These are phyloP conservation scores for Yarrowia osloensis DNA, from an alignment of 805 yeast species.

Conservation along the genomic window DNA sequence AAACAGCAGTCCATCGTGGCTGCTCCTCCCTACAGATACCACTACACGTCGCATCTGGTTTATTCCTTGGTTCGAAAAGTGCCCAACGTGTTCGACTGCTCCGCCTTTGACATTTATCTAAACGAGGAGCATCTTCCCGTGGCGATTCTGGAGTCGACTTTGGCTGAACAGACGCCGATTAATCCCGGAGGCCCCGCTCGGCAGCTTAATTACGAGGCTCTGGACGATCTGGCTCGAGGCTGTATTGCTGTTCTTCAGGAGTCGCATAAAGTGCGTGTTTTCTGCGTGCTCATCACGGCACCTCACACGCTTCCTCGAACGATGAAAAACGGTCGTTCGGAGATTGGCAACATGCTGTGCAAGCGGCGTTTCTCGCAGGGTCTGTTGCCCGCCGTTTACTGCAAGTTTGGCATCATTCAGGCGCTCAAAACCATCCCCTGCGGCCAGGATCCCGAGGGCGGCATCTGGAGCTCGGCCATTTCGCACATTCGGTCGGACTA, in stretches of 20 bases:
- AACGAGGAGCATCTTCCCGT: conserved; percentile 83
- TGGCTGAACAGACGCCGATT: conserved; percentile 45
- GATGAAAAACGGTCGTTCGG: conserved; percentile 79
- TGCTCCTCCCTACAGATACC: conserved; percentile 53
- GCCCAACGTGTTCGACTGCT: conserved; percentile 80
- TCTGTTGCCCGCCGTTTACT: conserved; percentile 71
- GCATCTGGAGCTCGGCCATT: conserved; percentile 79
- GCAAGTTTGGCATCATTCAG: conserved; percentile 70
- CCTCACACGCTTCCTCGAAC: conserved; percentile 84
- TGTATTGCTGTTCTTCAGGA: conserved; percentile 51
- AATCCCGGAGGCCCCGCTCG: conserved; percentile 12
- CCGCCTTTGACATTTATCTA: conserved; percentile 81
- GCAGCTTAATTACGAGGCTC: conserved; percentile 39
- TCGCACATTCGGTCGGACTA: conserved; percentile 65
- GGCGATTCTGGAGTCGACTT: conserved; percentile 75
- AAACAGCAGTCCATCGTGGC: conserved; percentile 34
- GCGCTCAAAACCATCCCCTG: conserved; percentile 67
- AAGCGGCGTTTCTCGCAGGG: conserved; percentile 78
- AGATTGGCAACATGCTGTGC: conserved; percentile 87
- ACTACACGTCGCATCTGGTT: conserved; percentile 83
- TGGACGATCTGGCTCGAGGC: conserved; percentile 54
- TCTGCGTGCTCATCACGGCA: conserved; percentile 78
- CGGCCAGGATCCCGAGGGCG: conserved; percentile 76
- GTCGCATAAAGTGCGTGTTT: conserved; percentile 73
- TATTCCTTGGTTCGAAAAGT: conserved; percentile 81